These are phyloP conservation scores for Podospora didyma DNA, from an alignment of 495 filamentous ascomycete species.

Conservation along the genomic window DNA sequence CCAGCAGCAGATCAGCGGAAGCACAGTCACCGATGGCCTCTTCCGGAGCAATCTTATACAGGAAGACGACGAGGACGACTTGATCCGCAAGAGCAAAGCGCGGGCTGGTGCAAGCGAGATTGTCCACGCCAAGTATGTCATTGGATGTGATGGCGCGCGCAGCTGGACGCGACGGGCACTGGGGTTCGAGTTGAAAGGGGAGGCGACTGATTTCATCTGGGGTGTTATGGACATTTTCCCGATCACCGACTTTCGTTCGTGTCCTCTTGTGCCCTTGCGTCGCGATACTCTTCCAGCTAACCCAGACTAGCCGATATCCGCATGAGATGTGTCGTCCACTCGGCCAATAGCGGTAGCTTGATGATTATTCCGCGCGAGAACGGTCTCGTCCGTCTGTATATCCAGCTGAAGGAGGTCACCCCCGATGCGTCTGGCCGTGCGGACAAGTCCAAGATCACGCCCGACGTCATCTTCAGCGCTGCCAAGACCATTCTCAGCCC, in stretches of 20 bases:
- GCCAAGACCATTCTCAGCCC: constrained; percentile 59
- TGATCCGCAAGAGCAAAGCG: constrained; percentile 30
- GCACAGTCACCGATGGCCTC: constrained; percentile 40
- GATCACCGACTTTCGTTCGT: constrained; percentile 58
- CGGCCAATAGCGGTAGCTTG: constrained; percentile 58
- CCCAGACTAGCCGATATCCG: constrained; percentile 53
- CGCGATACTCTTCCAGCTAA: too few relatives aligned
- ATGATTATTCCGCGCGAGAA: constrained; percentile 72
- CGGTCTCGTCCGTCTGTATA: constrained; percentile 62
- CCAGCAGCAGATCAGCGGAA: constrained; percentile 30
- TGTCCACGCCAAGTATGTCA: constrained; percentile 60
- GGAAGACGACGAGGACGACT: constrained; percentile 55
- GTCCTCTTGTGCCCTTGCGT: not conserved
- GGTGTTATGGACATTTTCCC: constrained; percentile 64
- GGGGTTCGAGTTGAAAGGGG: constrained; percentile 51
- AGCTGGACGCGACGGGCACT: constrained; percentile 57
- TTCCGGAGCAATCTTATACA: constrained; percentile 45
- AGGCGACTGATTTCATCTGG: constrained; percentile 63
- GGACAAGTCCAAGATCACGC: constrained; percentile 58
- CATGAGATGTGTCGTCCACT: constrained; percentile 66
- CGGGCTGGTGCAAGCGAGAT: constrained; percentile 31
- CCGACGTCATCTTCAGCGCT: constrained; percentile 53
- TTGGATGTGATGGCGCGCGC: constrained; percentile 67
- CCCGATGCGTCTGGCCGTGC: constrained; percentile 32
- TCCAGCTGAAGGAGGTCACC: constrained; percentile 57